Evolutionary conservation across 2,329 filamentous ascomycete genomes (phyloP), one percentile per base, ranked within the genome.

Genomic region (Aspergillus pseudotamarii): DNA sequence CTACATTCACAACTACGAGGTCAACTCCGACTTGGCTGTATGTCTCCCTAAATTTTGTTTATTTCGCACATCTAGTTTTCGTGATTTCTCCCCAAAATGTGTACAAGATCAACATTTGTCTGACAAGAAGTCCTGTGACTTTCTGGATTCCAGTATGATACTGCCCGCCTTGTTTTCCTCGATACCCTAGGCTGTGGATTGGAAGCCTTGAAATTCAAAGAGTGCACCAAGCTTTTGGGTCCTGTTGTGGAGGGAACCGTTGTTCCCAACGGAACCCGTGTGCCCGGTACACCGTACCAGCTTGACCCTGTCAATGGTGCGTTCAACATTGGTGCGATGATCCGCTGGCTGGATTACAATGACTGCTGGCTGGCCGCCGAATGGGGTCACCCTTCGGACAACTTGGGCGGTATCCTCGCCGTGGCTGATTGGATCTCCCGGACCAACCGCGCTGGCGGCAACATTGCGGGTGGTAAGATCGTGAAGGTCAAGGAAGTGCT

Each of bases 341-440:
- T 99, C 83, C 88, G 95, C 77, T 99, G 95, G 95, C 88, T 99
- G 74, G 95, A 99, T 84, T 99, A 98, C 88, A 99, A 99, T 80
- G 95, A 99, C 87, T 98, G 95, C 88, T 99, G 94, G 95, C 86
- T 98, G 68, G 95, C 94, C 51, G 95, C 95, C 61, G 95, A 99
- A 84, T 99, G 95, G 95, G 95, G 95, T 63, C 95, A 99, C 81
- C 95, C 95, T 66, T 97, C 94, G 5, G 95, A 99, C 85, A 99
- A 99, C 85, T 81, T 99, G 71, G 95, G 95, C 67, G 95, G 94
- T 74, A 99, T 99, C 77, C 88, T 99, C 66, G 93, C 94, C 54
- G 94, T 97, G 58, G 93, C 95, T 64, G 95, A 99, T 85, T 99
- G 95, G 95, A 88, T 97, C 76, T 96, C 94, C 72, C 91, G 95